Conservation (phyloP, 75 land plant species). For the Ceratopteris richardii region DNA sequence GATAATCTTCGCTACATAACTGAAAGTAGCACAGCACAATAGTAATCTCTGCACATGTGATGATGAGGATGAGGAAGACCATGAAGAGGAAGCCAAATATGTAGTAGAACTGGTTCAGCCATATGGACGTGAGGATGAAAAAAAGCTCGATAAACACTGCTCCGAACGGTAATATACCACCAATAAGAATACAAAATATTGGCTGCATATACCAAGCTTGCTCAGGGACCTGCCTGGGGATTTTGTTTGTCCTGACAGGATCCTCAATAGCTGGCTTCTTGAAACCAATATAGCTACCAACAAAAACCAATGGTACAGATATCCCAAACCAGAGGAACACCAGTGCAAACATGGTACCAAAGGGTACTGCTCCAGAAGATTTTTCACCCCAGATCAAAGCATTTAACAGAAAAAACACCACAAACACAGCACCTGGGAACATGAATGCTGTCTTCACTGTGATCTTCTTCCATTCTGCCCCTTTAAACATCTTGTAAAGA, state of each 20-base stretch:
- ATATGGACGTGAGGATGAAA: constrained; percentile 87
- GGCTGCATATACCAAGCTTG: constrained; percentile 80
- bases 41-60: constrained; percentile 89
- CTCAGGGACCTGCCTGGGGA: constrained; percentile 58
- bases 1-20: constrained; percentile 85
- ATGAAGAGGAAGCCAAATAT: constrained; percentile 94
- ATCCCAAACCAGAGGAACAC: constrained; percentile 63
- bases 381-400: constrained; percentile 67
- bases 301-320: constrained; percentile 64
- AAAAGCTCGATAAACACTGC: constrained; percentile 73
- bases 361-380: constrained; percentile 62
- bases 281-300: constrained; percentile 69
- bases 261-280: constrained; percentile 67
- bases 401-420: constrained; percentile 55
- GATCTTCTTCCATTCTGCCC: constrained; percentile 55
- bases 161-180: constrained; percentile 61
- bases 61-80: constrained; percentile 68
- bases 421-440: constrained; percentile 53
- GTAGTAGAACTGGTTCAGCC: constrained; percentile 93
- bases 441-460: constrained; percentile 60
- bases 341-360: constrained; percentile 66
- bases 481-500: constrained; percentile 67
- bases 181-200: constrained; percentile 59
- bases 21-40: constrained; percentile 94
- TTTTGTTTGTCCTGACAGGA: constrained; percentile 66